These are phyloP conservation scores for Bipolaris sorokiniana DNA, from an alignment of 2,329 filamentous ascomycete species.

Conservation along the genomic window DNA sequence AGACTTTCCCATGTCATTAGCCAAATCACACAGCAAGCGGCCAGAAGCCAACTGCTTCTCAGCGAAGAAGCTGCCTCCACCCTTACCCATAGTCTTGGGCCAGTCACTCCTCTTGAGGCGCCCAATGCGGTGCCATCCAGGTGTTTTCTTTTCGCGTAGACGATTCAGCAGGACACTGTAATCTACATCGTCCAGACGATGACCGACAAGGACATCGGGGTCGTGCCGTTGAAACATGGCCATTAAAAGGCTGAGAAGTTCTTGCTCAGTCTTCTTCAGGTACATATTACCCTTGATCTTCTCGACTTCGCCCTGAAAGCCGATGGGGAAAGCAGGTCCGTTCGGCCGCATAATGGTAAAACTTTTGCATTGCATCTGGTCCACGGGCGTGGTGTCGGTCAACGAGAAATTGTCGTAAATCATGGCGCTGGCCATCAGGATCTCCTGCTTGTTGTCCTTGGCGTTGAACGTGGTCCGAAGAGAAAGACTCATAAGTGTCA, in stretches of 20 bases:
- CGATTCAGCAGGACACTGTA: slow-evolving; percentile 89
- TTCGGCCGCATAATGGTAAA: slow-evolving; percentile 91
- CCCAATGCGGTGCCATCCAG: slow-evolving; percentile 93
- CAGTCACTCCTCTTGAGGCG: slow-evolving; percentile 82
- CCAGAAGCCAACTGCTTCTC: slow-evolving; percentile 90
- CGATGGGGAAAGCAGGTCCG: slow-evolving; percentile 76
- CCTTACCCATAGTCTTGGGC: slow-evolving; percentile 85
- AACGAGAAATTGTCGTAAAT: slow-evolving; percentile 91
- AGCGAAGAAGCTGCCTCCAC: slow-evolving; percentile 87
- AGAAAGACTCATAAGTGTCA: slow-evolving; percentile 95
- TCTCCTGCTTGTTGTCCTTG: slow-evolving; percentile 95
- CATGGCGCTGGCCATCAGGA: slow-evolving; percentile 86
- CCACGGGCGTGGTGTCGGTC: slow-evolving; percentile 83
- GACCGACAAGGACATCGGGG: slow-evolving; percentile 91
- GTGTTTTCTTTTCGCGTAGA: slow-evolving; percentile 86
- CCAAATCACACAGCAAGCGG: slow-evolving; percentile 88
- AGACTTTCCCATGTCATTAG: slow-evolving; percentile 96
- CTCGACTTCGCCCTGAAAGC: slow-evolving; percentile 80
- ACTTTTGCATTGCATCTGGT: slow-evolving; percentile 85
- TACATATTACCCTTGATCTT: slow-evolving; percentile 79
- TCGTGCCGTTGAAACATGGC: slow-evolving; percentile 87
- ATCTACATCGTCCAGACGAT: slow-evolving; percentile 96
- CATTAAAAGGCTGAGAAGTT: slow-evolving; percentile 86
- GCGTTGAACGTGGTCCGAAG: slow-evolving; percentile 87
- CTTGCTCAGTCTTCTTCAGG: slow-evolving; percentile 80